phyloP scores from a whole-genome alignment of 306 rosid genomes.

The Fragaria iinumae region DNA sequence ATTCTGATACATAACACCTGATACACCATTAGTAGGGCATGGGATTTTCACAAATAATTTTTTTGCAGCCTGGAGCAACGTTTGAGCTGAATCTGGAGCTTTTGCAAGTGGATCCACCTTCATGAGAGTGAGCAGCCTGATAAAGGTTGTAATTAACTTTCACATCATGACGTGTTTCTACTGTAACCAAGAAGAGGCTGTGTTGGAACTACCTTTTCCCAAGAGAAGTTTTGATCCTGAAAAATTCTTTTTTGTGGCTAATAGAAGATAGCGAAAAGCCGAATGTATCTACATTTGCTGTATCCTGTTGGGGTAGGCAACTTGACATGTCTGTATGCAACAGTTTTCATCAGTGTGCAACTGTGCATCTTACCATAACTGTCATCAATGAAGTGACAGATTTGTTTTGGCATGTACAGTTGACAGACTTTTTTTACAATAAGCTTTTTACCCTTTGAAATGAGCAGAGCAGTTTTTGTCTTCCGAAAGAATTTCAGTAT shows the following conservation, averaged over 20 bases:
- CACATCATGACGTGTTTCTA: not conserved
- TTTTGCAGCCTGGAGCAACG: slow-evolving; percentile 76
- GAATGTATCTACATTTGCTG: not conserved
- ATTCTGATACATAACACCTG: not conserved
- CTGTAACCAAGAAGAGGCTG: not conserved
- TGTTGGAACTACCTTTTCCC: not conserved
- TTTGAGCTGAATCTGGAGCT: slow-evolving; percentile 86
- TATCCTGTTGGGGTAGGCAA: not conserved
- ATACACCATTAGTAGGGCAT: not conserved
- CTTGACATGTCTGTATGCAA: not conserved
- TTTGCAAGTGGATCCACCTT: slow-evolving; percentile 51
- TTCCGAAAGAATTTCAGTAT: not conserved
- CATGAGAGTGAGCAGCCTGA: slow-evolving; percentile 39
- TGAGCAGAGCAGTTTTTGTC: not conserved
- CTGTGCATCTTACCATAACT: not conserved
- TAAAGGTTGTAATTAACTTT: slow-evolving; percentile 4
- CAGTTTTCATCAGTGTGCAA: not conserved
- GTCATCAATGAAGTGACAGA: not conserved
- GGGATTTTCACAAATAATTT: not conserved
- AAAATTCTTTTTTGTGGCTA: not conserved
- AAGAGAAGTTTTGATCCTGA: not conserved
- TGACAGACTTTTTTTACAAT: not conserved
- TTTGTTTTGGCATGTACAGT: not conserved
- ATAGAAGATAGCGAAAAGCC: not conserved
- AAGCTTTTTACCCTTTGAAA: not conserved